These are phyloP conservation scores for Rhizopus delemar DNA, from an alignment of 371 early-diverging fungal species.

Conservation along the genomic window DNA sequence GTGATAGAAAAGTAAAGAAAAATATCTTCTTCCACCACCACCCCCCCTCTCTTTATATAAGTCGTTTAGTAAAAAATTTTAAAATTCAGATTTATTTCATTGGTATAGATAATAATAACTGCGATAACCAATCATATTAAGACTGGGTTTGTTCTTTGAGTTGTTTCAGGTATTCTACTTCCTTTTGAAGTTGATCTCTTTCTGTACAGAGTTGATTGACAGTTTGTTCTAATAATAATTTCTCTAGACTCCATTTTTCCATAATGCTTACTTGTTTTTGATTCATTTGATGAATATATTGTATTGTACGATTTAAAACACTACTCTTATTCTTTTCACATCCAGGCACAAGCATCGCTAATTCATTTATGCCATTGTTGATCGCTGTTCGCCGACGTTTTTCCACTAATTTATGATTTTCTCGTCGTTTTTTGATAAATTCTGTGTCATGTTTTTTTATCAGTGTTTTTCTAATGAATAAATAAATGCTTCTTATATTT, in stretches of 20 bases:
- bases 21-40: not conserved
- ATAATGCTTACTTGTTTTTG: slow-evolving; percentile 61
- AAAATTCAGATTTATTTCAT: not conserved
- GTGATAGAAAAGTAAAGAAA: slow-evolving; percentile 15
- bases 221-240: slow-evolving; percentile 67
- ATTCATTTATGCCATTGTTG: slow-evolving; percentile 86
- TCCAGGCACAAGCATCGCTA: slow-evolving; percentile 83
- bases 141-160: too few relatives aligned
- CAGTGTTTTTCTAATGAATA: slow-evolving; percentile 34
- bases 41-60: not conserved
- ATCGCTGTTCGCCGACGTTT: slow-evolving; percentile 90
- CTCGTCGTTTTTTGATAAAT: slow-evolving; percentile 67
- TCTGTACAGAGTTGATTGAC: slow-evolving; percentile 33
- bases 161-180: slow-evolving; percentile 1
- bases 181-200: not conserved
- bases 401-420: slow-evolving; percentile 94
- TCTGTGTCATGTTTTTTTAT: slow-evolving; percentile 71
- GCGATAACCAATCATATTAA: too few relatives aligned
- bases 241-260: slow-evolving; percentile 71
- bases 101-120: too few relatives aligned
- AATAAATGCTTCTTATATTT: too few relatives aligned
- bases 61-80: not conserved
- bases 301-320: slow-evolving; percentile 79
- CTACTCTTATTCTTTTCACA: slow-evolving; percentile 89
- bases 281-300: slow-evolving; percentile 79